phyloP scores from a whole-genome alignment of 257 asterid species.

The Plantago ovata region DNA sequence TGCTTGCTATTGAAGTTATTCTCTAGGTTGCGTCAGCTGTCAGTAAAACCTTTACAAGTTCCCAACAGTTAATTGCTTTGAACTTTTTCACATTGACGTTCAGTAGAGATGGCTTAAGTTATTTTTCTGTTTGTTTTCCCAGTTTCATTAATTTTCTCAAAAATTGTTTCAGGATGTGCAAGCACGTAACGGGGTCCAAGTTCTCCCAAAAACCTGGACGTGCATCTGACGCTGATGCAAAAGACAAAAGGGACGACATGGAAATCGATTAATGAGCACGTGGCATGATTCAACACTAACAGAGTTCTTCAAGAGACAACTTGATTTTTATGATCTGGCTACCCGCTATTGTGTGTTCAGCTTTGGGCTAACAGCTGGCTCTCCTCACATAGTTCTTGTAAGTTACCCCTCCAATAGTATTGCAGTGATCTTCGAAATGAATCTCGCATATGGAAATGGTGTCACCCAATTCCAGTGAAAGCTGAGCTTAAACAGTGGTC shows the following conservation, averaged over 20 bases:
- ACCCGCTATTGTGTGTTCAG: slow-evolving; percentile 8
- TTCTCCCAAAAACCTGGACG: slow-evolving; percentile 33
- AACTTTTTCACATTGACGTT: too few relatives aligned
- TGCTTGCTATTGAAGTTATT: too few relatives aligned
- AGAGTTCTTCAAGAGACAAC: slow-evolving; percentile 22
- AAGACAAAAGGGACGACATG: slow-evolving; percentile 47
- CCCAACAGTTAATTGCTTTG: too few relatives aligned
- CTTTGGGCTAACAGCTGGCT: slow-evolving; percentile 14
- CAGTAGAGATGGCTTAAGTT: too few relatives aligned
- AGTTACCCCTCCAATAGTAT: slow-evolving; percentile 15
- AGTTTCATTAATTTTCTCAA: slow-evolving; percentile 11
- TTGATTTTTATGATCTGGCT: slow-evolving; percentile 12
- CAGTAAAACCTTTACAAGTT: too few relatives aligned
- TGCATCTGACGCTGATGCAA: slow-evolving; percentile 28
- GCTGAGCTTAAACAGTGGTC: slow-evolving; percentile 8
- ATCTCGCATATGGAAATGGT: background rate
- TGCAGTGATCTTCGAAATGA: slow-evolving; percentile 1
- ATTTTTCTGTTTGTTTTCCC: slow-evolving; percentile 9
- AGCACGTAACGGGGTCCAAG: slow-evolving; percentile 40
- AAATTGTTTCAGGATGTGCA: slow-evolving; percentile 66
- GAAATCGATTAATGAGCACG: slow-evolving; percentile 35
- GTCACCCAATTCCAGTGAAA: too few relatives aligned
- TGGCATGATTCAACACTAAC: slow-evolving; percentile 8
- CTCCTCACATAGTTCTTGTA: slow-evolving; percentile 14
- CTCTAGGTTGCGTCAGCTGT: too few relatives aligned